A percentile compares a stretch with the other conserved stretches of the same genome.
phyloP scores from a whole-genome alignment of 805 yeast species.

The Candida khao-thaluensis region DNA sequence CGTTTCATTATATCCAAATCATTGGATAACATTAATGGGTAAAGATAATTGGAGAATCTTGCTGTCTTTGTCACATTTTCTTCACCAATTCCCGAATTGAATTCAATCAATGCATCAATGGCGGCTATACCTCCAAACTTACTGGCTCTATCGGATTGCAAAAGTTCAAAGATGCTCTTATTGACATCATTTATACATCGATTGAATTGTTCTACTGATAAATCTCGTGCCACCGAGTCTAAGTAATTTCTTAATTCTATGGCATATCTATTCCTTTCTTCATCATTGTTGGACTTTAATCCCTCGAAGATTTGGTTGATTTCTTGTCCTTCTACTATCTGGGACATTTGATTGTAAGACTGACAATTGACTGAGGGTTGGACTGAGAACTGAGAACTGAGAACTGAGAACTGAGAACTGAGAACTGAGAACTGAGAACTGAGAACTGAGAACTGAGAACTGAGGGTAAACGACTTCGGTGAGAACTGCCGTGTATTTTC shows the following conservation, averaged over 20 bases:
- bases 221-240: conserved; percentile 72
- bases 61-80: conserved; percentile 88
- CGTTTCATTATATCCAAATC: conserved; percentile 82
- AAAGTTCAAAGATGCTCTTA: conserved; percentile 79
- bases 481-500: too few relatives aligned
- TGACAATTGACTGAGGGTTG: too few relatives aligned
- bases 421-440: too few relatives aligned
- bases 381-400: too few relatives aligned
- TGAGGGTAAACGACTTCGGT: too few relatives aligned
- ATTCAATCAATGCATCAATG: conserved; percentile 80
- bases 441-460: too few relatives aligned
- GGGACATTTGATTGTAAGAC: too few relatives aligned
- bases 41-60: conserved; percentile 83
- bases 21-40: conserved; percentile 75
- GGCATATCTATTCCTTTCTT: conserved; percentile 56
- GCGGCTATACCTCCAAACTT: conserved; percentile 91
- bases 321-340: conserved; percentile 48
- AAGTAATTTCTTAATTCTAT: conserved; percentile 68
- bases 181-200: conserved; percentile 82
- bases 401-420: too few relatives aligned
- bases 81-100: conserved; percentile 71
- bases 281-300: conserved; percentile 43
- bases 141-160: conserved; percentile 68
- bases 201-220: conserved; percentile 77
- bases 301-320: conserved; percentile 54